Evolutionary conservation across 2,329 filamentous ascomycete genomes (phyloP).

Genomic region (Paramyrothecium sp.): DNA sequence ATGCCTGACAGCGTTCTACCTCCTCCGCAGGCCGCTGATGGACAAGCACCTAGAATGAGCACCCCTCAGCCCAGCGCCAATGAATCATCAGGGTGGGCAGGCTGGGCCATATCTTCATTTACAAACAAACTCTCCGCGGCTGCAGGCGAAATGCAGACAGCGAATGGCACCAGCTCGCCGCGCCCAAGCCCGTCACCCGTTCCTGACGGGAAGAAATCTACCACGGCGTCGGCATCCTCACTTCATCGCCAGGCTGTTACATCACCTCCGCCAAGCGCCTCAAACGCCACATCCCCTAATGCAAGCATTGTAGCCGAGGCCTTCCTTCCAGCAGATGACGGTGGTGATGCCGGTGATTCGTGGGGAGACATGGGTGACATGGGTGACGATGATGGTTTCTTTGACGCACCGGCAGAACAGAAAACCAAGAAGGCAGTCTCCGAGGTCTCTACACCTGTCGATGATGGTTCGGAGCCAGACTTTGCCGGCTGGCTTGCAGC

Average conservation of each 20-base stretch:
- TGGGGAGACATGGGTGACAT: slow-evolving; percentile 74
- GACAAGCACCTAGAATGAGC: slow-evolving; percentile 68
- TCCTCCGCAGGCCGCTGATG: slow-evolving; percentile 54
- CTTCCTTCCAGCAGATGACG: slow-evolving; percentile 54
- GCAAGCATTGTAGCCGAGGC: slow-evolving; percentile 43
- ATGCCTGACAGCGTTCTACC: slow-evolving; percentile 82
- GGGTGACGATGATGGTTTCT: slow-evolving; percentile 49
- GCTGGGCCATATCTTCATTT: slow-evolving; percentile 98
- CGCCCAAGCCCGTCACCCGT: slow-evolving; percentile 39
- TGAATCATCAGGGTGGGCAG: slow-evolving; percentile 66
- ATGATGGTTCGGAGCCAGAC: slow-evolving; percentile 81
- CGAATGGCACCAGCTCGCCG: slow-evolving; percentile 43
- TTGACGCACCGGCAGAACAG: slow-evolving; percentile 29
- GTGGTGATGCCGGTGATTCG: slow-evolving; percentile 65
- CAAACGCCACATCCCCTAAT: slow-evolving; percentile 47
- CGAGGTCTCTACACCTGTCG: slow-evolving; percentile 55
- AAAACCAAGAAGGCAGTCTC: slow-evolving; percentile 27
- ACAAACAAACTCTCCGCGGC: slow-evolving; percentile 88
- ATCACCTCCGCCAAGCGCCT: slow-evolving; percentile 45
- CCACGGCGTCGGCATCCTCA: slow-evolving; percentile 53
- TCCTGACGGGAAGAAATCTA: slow-evolving; percentile 31
- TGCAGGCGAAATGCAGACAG: slow-evolving; percentile 77
- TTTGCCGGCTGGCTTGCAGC: slow-evolving; percentile 95
- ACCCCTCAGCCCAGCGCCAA: slow-evolving; percentile 67
- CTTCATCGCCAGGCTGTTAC: slow-evolving; percentile 60